These are phyloP conservation scores for Phallus indusiatus DNA, from an alignment of 768 basidiomycete genomes.

Conservation along the genomic window DNA sequence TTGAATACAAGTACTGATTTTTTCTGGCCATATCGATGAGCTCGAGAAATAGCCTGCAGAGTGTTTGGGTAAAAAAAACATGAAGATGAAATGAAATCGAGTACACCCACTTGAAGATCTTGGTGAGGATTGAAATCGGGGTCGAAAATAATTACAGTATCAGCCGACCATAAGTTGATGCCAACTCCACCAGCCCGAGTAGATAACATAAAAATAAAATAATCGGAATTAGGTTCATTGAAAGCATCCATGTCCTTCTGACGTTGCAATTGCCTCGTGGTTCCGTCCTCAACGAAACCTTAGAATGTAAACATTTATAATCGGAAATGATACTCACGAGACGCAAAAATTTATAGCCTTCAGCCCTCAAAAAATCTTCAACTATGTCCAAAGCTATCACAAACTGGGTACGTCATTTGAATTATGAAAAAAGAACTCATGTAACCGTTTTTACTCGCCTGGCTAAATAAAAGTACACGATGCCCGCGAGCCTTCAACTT, in stretches of 20 bases:
- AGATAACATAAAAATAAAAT: conserved; percentile 86
- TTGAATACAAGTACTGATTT: conserved; percentile 95
- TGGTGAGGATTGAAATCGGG: conserved; percentile 99
- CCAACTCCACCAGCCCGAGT: conserved; percentile 92
- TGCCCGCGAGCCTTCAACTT: conserved; percentile 80
- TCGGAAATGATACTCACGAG: conserved; percentile 37
- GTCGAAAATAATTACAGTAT: conserved; percentile 89
- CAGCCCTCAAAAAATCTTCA: conserved; percentile 81
- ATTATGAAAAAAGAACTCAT: background rate
- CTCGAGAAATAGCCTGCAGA: conserved; percentile 83
- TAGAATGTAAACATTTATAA: conserved; percentile 8
- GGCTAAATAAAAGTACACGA: conserved; percentile 85
- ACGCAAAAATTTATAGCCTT: conserved; percentile 70
- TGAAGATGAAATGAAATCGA: background rate
- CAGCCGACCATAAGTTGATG: conserved; percentile 84
- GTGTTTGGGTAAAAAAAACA: background rate
- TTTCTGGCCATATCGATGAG: conserved; percentile 90
- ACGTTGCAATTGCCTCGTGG: conserved; percentile 71
- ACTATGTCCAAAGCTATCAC: conserved; percentile 77
- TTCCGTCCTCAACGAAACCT: conserved; percentile 61
- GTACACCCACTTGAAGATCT: conserved; percentile 72
- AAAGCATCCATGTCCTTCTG: conserved; percentile 95
- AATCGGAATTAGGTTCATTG: conserved; percentile 78
- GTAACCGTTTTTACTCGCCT: conserved; percentile 38
- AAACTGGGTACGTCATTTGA: conserved; percentile 44